Base-by-base conservation (phyloP, 2,329 filamentous ascomycete species). In the Aspergillus quadrilineatus region DNA sequence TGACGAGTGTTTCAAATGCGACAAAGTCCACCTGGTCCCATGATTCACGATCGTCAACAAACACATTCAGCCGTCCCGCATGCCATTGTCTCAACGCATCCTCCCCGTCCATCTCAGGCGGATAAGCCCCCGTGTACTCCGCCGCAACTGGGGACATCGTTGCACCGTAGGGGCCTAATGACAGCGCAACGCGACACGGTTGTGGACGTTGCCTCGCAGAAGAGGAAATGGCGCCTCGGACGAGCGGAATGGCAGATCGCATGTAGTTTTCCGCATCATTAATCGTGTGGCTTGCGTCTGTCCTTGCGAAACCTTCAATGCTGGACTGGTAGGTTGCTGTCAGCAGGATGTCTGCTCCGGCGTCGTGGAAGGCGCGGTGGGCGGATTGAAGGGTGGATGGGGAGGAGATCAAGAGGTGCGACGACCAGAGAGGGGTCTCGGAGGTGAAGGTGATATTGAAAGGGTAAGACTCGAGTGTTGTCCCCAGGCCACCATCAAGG, bases 261-360 rank as follows among this genome's bases (percentile, higher is more conserved):
- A 79, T 69, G 43, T 82, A 80, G 4, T 57, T 65, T 9, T 72
- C 71, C 12, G 84, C 75, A 10, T 71, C 71, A 5, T 63, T 57
- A 4, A 66, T 63, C 2, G 68, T 58, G 28, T 85, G 75, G 2
- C 82, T 82, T 1, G 75, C 79, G 34, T 68, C 75, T 1, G 84
- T 86, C 37, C 73, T 74, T 3, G 70, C 68, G 61, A 89, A 87
- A 0, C 82, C 85, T 9, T 81, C 73, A 6, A 79, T 68, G 0
- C 83, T 87, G 1, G 82, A 75, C 67, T 89, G 86, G 68, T 89
- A 89, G 0, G 87, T 89, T 6, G 85, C 86, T 8, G 85, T 89
- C 46, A 87, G 77, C 17, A 89, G 70, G 29, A 89, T 76, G 65
- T 89, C 84, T 54, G 82, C 81, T 36, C 84, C 85, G 1, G 82